Evolutionary conservation across 2,329 filamentous ascomycete species (phyloP).

Genomic region (Aspergillus fructus): DNA sequence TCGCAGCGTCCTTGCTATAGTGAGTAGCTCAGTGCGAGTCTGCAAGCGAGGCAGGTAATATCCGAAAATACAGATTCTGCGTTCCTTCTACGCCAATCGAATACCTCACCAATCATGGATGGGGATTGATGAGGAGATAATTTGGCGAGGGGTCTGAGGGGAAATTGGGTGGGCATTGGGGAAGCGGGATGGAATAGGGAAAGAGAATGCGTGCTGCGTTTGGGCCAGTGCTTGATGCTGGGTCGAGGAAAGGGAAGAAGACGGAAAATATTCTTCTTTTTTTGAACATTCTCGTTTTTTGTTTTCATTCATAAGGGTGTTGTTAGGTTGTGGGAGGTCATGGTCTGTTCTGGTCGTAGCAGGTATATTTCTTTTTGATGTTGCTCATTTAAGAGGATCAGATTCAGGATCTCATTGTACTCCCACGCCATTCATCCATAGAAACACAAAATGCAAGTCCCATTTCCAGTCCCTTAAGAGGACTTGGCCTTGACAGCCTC

Average conservation of each 20-base stretch:
- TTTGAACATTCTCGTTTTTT: conserved; percentile 8
- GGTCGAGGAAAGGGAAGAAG: background rate
- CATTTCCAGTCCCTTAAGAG: conserved; percentile 50
- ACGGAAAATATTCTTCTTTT: conserved; percentile 1
- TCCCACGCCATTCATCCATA: conserved; percentile 17
- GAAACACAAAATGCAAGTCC: conserved; percentile 3
- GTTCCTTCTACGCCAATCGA: conserved; percentile 81
- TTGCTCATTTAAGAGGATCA: conserved; percentile 18
- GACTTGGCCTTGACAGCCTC: conserved; percentile 48
- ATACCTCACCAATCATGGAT: conserved; percentile 77
- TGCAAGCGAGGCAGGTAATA: conserved; percentile 39
- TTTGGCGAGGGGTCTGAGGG: conserved; percentile 56
- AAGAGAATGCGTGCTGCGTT: background rate
- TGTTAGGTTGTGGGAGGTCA: background rate
- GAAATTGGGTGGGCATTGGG: background rate
- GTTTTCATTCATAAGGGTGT: conserved; percentile 18
- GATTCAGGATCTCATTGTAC: conserved; percentile 12
- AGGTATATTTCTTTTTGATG: conserved; percentile 17
- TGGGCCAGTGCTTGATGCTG: background rate
- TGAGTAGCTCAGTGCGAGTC: conserved; percentile 36
- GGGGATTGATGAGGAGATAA: conserved; percentile 73
- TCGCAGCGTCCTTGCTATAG: conserved; percentile 30
- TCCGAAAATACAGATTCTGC: conserved; percentile 23
- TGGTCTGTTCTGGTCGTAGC: conserved; percentile 14
- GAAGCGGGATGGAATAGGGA: background rate